phyloP scores from a whole-genome alignment of 129 eudicot species.

The Mikania micrantha region DNA sequence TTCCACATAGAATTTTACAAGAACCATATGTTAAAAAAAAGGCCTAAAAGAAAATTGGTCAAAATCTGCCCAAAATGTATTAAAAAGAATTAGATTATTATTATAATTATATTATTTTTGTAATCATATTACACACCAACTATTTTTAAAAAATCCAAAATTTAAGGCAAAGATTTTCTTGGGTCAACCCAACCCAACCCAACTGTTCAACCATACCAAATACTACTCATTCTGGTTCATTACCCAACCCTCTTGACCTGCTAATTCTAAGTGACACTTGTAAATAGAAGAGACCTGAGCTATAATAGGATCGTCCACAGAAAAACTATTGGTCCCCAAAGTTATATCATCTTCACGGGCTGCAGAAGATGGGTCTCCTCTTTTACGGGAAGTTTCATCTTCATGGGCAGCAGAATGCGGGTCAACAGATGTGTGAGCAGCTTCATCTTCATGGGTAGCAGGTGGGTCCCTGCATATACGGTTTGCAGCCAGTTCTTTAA shows the following conservation, averaged over 20 bases:
- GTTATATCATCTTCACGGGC: background rate
- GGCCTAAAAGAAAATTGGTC: background rate
- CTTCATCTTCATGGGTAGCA: slow-evolving; percentile 12
- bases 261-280: background rate
- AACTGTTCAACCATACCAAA: background rate
- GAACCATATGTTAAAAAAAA: background rate
- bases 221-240: background rate
- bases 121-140: background rate
- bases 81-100: background rate
- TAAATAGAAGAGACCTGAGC: slow-evolving; percentile 42
- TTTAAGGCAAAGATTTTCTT: background rate
- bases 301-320: slow-evolving; percentile 27
- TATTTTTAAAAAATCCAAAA: background rate
- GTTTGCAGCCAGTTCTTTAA: slow-evolving; percentile 35
- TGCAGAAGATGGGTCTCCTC: background rate
- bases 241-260: background rate
- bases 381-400: slow-evolving; percentile 12
- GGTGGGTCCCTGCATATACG: slow-evolving; percentile 8
- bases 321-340: background rate
- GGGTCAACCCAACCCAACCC: background rate
- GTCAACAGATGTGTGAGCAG: background rate
- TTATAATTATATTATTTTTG: background rate
- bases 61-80: background rate
- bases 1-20: background rate
- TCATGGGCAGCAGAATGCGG: slow-evolving; percentile 10